Percentiles rank a stretch among this genome's conserved stretches.
Conservation (phyloP, 2,329 filamentous ascomycete genomes). For the Colletotrichum tanaceti region DNA sequence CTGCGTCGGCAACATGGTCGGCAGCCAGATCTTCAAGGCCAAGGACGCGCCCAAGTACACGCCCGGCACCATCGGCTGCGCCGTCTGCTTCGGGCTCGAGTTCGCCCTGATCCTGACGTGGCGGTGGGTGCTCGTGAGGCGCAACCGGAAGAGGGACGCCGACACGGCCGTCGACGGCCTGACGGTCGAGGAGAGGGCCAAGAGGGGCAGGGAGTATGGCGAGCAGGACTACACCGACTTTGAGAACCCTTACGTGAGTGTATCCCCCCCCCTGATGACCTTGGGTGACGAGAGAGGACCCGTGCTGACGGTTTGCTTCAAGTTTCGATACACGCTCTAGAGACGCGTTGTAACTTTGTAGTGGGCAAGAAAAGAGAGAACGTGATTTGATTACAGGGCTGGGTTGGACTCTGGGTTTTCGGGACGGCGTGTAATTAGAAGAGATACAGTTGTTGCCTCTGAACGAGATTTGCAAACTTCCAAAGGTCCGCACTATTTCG, state of each 20-base stretch:
- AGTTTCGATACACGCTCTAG: conserved; percentile 24
- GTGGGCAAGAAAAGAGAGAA: too few relatives aligned
- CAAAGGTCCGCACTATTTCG: too few relatives aligned
- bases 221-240: conserved; percentile 54
- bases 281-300: rapidly evolving
- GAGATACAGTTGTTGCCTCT: too few relatives aligned
- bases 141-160: conserved; percentile 52
- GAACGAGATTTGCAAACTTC: too few relatives aligned
- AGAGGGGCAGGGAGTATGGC: conserved; percentile 49
- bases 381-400: not conserved
- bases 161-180: conserved; percentile 47
- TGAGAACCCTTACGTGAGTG: conserved; percentile 51
- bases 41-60: conserved; percentile 58
- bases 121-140: conserved; percentile 54
- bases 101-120: conserved; percentile 53
- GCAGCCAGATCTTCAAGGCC: conserved; percentile 58
- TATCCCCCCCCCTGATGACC: too few relatives aligned
- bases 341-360: too few relatives aligned
- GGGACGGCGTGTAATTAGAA: not conserved
- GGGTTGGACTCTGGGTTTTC: too few relatives aligned
- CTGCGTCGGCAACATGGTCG: conserved; percentile 61
- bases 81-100: conserved; percentile 53
- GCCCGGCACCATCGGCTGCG: conserved; percentile 54
- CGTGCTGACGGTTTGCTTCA: not conserved
- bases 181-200: conserved; percentile 49